phyloP scores from a whole-genome alignment of 139 green algal species.

The Parachlorella kessleri region DNA sequence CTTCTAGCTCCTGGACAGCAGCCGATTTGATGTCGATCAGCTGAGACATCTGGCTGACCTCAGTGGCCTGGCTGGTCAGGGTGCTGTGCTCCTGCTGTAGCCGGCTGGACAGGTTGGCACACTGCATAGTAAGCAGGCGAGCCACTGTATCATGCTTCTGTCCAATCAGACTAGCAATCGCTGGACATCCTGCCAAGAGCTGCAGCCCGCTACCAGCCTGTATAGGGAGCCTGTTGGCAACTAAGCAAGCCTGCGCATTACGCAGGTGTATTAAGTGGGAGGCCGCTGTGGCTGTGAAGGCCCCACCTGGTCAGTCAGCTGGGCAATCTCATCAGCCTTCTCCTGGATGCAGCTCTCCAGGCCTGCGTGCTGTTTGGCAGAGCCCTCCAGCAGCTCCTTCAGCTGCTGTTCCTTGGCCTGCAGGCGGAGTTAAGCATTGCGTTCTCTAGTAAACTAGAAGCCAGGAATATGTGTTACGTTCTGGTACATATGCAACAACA shows the following conservation, averaged over 20 bases:
- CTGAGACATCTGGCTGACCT: conserved; percentile 3
- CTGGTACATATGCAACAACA: too few relatives aligned
- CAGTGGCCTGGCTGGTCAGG: not conserved
- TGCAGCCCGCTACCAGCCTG: too few relatives aligned
- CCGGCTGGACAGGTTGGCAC: not conserved
- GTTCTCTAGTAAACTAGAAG: too few relatives aligned
- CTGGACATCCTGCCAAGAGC: too few relatives aligned
- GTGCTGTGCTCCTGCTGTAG: not conserved
- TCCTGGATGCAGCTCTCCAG: not conserved
- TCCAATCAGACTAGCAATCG: too few relatives aligned
- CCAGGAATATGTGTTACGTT: too few relatives aligned
- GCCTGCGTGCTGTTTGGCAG: not conserved
- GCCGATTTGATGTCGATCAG: not conserved
- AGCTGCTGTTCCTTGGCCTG: not conserved
- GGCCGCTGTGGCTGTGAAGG: not conserved
- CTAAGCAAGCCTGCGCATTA: too few relatives aligned
- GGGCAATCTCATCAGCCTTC: not conserved
- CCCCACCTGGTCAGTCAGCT: not conserved
- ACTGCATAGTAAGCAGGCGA: too few relatives aligned
- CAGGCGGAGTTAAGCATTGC: too few relatives aligned
- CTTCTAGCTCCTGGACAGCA: not conserved
- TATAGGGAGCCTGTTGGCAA: too few relatives aligned
- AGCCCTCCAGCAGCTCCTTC: not conserved
- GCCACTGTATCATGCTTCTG: too few relatives aligned
- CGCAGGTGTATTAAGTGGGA: too few relatives aligned